These are phyloP conservation scores for Sarcomyxa edulis DNA, from an alignment of 768 basidiomycete genomes.

Conservation along the genomic window DNA sequence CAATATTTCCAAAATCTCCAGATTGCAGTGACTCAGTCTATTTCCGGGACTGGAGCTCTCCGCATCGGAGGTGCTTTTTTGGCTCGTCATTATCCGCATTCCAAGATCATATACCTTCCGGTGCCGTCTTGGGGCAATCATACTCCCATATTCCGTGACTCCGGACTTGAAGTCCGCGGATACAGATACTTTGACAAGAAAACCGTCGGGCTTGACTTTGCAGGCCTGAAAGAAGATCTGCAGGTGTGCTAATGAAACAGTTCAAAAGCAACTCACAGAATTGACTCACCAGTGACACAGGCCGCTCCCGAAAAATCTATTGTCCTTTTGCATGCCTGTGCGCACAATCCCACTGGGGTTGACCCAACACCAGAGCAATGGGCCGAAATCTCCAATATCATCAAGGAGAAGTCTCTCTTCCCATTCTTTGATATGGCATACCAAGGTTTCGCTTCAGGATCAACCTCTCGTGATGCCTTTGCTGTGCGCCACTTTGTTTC, in stretches of 20 bases:
- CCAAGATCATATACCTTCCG: slow-evolving; percentile 88
- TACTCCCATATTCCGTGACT: slow-evolving; percentile 88
- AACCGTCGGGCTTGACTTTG: slow-evolving; percentile 90
- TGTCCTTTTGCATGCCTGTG: slow-evolving; percentile 93
- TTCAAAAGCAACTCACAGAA: too few relatives aligned
- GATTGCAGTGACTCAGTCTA: slow-evolving; percentile 87
- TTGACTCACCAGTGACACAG: slow-evolving; percentile 33
- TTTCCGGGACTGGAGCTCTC: slow-evolving; percentile 97
- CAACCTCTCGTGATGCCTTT: slow-evolving; percentile 86
- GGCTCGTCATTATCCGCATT: slow-evolving; percentile 79
- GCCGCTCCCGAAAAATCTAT: slow-evolving; percentile 75
- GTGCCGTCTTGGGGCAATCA: slow-evolving; percentile 98
- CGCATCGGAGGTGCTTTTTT: slow-evolving; percentile 93
- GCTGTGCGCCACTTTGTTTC: slow-evolving; percentile 92
- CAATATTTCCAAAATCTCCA: slow-evolving; percentile 28
- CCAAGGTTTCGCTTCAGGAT: slow-evolving; percentile 97
- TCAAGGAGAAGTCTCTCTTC: slow-evolving; percentile 88
- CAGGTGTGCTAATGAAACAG: slow-evolving; percentile 43
- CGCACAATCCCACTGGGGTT: slow-evolving; percentile 98
- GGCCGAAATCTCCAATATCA: slow-evolving; percentile 81
- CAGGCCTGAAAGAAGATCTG: slow-evolving; percentile 84
- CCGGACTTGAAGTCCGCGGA: slow-evolving; percentile 85
- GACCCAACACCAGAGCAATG: slow-evolving; percentile 94
- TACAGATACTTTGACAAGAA: slow-evolving; percentile 95
- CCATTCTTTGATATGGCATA: slow-evolving; percentile 99